Evolutionary conservation across 148 eudicot genomes (phyloP), one percentile per base, ranked within the genome.

Genomic region (Cornus florida): DNA sequence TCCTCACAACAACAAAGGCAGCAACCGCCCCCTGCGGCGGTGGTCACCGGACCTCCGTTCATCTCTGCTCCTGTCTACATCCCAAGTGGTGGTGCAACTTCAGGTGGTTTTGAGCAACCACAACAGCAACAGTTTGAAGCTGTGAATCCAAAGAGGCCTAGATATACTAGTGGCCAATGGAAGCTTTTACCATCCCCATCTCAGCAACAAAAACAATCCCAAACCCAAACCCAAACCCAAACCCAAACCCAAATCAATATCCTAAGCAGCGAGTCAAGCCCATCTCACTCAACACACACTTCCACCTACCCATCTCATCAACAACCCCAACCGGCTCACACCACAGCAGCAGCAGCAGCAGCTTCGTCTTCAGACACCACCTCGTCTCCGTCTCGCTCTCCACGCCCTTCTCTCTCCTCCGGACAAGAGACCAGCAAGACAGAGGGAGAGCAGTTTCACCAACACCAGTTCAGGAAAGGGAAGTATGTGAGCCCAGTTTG

Each of bases 401-500:
- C 79, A 17, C 71, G 77, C 4, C 84, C 79, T 4, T 79, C 82
- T 11, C 79, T 43, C 43, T 83, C n/a, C 74, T 79, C 80, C 2
- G 77, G 78, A 66, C 78, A 60, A 46, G 85, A 77, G 20, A 74
- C 77, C 5, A 72, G 19, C 72, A 80, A 74, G 76, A 71, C 81
- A 2, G 76, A 62, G 59, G 85, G 50, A 22, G 84, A 79, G 4
- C 83, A 73, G n/a, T 57, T 73, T 3, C 88, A 81, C 14, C 89
- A 35, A 2, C 38, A 84, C 2, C 94, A 90, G 69, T 78, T 86
- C 16, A 84, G 98, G 64, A 94, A 94, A 78, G 98, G 98, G 2
- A 94, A 94, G 78, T 89, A 83, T 50, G 98, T 94, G 1, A 92
- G 96, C 76, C 98, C 96, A 9, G 94, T 92, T 11, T 92, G 98